A percentile compares a stretch with the other conserved stretches of the same genome.
Evolutionary conservation across 345 rosid genomes (phyloP).

Genomic region (Euphorbia peplus): DNA sequence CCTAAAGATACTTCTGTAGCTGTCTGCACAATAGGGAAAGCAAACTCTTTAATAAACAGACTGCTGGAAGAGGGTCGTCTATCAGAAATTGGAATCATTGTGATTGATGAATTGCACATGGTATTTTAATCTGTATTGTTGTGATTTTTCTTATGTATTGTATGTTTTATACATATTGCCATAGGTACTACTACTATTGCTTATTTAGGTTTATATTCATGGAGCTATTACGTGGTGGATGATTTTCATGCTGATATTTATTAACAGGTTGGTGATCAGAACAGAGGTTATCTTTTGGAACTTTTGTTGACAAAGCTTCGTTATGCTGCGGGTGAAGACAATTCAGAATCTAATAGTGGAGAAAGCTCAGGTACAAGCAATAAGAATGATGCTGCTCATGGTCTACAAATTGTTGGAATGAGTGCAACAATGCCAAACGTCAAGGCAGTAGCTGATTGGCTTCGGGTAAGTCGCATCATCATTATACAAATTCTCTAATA

Average conservation of each 20-base stretch:
- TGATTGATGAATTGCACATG: slow-evolving; percentile 98
- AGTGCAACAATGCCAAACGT: slow-evolving; percentile 99
- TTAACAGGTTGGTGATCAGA: slow-evolving; percentile 88
- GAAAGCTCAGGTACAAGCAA: slow-evolving; percentile 85
- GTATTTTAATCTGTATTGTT: slow-evolving; percentile 34
- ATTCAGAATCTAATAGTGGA: slow-evolving; percentile 70
- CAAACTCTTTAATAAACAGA: slow-evolving; percentile 79
- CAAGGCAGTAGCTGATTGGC: slow-evolving; percentile 97
- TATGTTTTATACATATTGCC: neutral
- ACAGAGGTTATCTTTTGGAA: slow-evolving; percentile 95
- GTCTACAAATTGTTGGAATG: slow-evolving; percentile 98
- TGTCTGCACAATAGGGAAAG: slow-evolving; percentile 99
- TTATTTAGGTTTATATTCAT: neutral
- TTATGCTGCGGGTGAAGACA: slow-evolving; percentile 93
- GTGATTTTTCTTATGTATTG: neutral
- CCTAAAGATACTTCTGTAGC: slow-evolving; percentile 96
- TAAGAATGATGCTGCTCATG: slow-evolving; percentile 74
- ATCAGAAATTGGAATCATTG: slow-evolving; percentile 88
- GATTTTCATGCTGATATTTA: slow-evolving; percentile 21
- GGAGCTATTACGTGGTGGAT: slow-evolving; percentile 6
- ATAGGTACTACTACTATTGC: neutral
- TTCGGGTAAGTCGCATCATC: slow-evolving; percentile 67
- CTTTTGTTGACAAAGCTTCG: slow-evolving; percentile 94
- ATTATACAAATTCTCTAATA: slow-evolving; percentile 1
- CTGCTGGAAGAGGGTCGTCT: slow-evolving; percentile 94